Evolutionary conservation across 1,139 yeast species (phyloP), one percentile per base, ranked within the genome.

Genomic region (Magnusiomyces paraingens): DNA sequence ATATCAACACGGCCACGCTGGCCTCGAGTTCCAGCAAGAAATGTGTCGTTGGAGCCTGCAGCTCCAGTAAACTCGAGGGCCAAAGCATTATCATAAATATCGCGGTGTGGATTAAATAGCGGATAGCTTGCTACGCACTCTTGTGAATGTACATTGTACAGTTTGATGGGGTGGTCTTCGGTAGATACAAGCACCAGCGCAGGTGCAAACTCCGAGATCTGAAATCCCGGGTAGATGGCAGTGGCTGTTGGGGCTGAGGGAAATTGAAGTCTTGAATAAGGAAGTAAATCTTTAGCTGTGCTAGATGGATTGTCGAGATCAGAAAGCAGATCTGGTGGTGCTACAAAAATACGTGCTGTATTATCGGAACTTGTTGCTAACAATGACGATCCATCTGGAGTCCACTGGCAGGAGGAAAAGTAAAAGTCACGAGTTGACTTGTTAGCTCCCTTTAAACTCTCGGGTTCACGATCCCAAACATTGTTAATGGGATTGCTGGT

Each of bases 321-420:
- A 36, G 41, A n/a, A 20, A 36, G 36, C 1, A 69, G 52, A 14
- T 64, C 58, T 1, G 62, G 63, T 0, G 72, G 66, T 0, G 65
- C 58, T n/a, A 69, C 60, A 51, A 67, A 70, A 12, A 66, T 47
- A 15, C 73, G 52, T 5, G 68, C 45, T 0, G 61, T 67, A 12
- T 58, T 55, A 49, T 70, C 73, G 15, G 65, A 68, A 17, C 64
- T 61, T 2, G 58, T 55, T 1, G 70, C 59, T 6, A 68, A 55
- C 14, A 70, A 52, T 2, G 70, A 57, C 2, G 67, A 57, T 1
- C 70, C 70, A 50, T 70, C 71, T 0, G 62, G 54, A 3, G 70
- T 64, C 72, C 72, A 70, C 18, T 58, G 52, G 35, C 58, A 55
- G 6, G 58, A 49, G 32, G 51, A 48, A 40, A 55, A 55, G 15